These are phyloP conservation scores for Boletus coccyginus DNA, from an alignment of 768 basidiomycete genomes.

Conservation along the genomic window DNA sequence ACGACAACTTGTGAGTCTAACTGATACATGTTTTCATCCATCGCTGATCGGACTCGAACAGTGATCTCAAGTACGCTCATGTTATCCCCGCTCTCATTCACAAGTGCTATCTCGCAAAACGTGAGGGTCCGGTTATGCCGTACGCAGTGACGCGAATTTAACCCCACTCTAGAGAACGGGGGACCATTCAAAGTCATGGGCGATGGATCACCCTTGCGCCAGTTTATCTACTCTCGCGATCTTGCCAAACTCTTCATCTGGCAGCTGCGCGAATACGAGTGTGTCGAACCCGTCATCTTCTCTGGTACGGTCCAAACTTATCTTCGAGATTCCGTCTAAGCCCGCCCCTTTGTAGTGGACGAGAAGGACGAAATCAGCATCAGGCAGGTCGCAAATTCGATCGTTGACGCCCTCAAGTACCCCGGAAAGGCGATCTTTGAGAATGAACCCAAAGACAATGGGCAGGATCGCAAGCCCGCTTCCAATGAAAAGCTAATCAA, in stretches of 20 bases:
- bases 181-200: conserved; percentile 88
- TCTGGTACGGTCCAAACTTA: conserved; percentile 53
- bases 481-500: conserved; percentile 83
- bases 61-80: conserved; percentile 87
- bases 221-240: conserved; percentile 97
- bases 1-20: conserved; percentile 81
- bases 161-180: conserved; percentile 55
- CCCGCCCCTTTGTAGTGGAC: conserved; percentile 56
- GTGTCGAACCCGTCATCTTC: conserved; percentile 90
- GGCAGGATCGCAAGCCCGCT: conserved; percentile 95
- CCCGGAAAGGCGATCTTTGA: conserved; percentile 79
- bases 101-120: conserved; percentile 89
- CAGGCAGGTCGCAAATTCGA: conserved; percentile 85
- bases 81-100: conserved; percentile 95
- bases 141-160: not conserved
- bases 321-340: not conserved
- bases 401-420: conserved; percentile 81
- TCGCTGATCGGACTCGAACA: conserved; percentile 28
- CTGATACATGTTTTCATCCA: not conserved
- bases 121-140: conserved; percentile 37
- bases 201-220: conserved; percentile 89
- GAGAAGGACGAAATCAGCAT: conserved; percentile 96
- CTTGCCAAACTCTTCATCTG: conserved; percentile 95
- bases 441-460: conserved; percentile 63
- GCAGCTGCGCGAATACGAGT: conserved; percentile 86